Conservation (phyloP, 108 stramenopile species). For the Skeletonema costatum region DNA sequence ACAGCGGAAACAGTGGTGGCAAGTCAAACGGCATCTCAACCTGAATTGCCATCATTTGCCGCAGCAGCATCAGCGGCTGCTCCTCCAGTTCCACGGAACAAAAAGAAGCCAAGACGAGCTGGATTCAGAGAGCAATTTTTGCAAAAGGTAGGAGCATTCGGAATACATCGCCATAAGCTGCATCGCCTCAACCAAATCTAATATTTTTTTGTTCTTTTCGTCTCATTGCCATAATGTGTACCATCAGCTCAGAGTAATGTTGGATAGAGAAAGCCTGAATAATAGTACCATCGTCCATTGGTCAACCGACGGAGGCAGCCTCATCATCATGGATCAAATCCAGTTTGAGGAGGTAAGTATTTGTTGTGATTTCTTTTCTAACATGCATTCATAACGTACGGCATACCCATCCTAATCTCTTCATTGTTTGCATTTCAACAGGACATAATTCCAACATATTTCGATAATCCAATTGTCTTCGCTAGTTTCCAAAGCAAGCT, state of each 20-base stretch:
- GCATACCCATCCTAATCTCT: neutral
- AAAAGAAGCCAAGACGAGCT: neutral
- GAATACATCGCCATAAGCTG: too few relatives aligned
- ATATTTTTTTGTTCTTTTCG: too few relatives aligned
- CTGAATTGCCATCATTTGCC: neutral
- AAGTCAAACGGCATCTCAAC: neutral
- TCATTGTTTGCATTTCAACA: neutral
- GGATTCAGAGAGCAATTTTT: neutral
- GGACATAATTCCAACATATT: neutral
- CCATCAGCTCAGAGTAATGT: neutral
- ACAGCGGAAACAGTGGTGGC: neutral
- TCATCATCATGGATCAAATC: neutral
- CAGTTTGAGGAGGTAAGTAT: neutral
- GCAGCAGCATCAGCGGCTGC: neutral
- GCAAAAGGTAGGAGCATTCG: neutral
- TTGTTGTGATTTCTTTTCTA: neutral
- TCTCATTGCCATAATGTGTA: too few relatives aligned
- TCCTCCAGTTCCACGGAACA: neutral
- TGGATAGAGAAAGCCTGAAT: neutral
- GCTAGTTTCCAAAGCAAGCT: neutral
- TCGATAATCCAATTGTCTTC: neutral
- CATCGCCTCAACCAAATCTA: too few relatives aligned
- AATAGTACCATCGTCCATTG: neutral
- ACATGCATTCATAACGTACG: neutral
- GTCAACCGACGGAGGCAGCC: neutral